Conservation (phyloP, 257 asterid species). For the Solanum pennellii region DNA sequence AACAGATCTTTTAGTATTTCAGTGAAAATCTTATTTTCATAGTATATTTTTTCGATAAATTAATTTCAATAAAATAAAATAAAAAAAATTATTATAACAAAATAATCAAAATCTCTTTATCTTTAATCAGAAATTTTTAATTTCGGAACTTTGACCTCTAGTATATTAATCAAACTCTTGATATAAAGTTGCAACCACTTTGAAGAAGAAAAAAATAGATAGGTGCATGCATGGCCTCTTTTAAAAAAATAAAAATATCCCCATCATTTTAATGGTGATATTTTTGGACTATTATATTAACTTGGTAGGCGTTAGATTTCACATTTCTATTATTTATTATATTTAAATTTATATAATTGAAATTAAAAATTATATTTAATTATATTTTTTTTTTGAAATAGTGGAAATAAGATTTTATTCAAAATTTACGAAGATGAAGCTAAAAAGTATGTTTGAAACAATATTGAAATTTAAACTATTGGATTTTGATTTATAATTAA, state of each 20-base stretch:
- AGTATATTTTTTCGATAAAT: accelerated
- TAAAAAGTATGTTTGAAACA: not conserved
- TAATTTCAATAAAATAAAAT: too few relatives aligned
- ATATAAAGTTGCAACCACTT: not conserved
- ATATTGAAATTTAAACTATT: not conserved
- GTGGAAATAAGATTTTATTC: not conserved
- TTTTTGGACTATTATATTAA: not conserved
- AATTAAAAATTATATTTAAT: not conserved
- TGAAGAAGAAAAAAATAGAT: not conserved
- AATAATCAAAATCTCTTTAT: accelerated
- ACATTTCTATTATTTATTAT: not conserved
- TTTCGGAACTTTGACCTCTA: not conserved
- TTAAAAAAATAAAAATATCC: not conserved
- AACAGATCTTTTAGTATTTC: accelerated
- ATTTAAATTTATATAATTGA: not conserved
- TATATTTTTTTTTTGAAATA: not conserved
- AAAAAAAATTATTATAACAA: not conserved
- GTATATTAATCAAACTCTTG: not conserved
- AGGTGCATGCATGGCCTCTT: not conserved
- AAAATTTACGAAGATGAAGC: not conserved
- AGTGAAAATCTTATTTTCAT: too few relatives aligned
- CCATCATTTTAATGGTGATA: not conserved
- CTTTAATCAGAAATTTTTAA: accelerated
- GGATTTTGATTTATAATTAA: not conserved
- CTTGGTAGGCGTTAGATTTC: not conserved